Evolutionary conservation across 208 protist genomes (phyloP), one percentile per base, ranked within the genome.

Genomic region (Sergeia podlipaevii): DNA sequence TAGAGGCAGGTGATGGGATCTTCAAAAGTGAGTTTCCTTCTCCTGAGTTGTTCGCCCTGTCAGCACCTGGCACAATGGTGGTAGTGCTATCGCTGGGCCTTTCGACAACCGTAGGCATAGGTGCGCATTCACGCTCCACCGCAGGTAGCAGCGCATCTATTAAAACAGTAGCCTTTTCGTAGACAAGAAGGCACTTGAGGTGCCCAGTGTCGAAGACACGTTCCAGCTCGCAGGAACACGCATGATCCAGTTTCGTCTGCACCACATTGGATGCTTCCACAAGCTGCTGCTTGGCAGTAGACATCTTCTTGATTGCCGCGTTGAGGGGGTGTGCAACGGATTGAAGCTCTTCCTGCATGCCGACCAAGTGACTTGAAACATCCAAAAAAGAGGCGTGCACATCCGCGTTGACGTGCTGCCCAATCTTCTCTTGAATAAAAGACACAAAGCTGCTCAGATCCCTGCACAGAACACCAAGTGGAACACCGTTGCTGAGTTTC

Each of bases 311-410:
- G 29, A 80, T 71, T 13, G 71, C 56, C 0, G 53, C 59, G 26
- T 59, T 38, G 18, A 96, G 65, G 0, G 85, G 82, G 20, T 74
- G 65, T 46, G 82, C 64, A 54, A 86, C 70, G 37, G 65, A 77
- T 10, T 80, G 76, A 39, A 96, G 54, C 37, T 96, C 78, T 30
- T 87, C 77, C 30, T 80, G 62, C 70, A 96, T 85, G 1, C 79
- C 83, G 10, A 84, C 68, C 23, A 92, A 62, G 29, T 80, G 72
- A 0, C 79, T 66, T 32, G 83, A 87, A 4, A 89, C 83, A 33
- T 74, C 74, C 17, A 88, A 70, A 58, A 93, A 91, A 7, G 83
- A 79, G 18, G 65, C 74, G 45, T 93, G 79, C 42, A 96, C 64
- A 27, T 91, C 83, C 0, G 68, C 76, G 64, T 92, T 81, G 20